These are phyloP conservation scores for Cydonia oblonga DNA, from an alignment of 331 rosid species.

Conservation along the genomic window DNA sequence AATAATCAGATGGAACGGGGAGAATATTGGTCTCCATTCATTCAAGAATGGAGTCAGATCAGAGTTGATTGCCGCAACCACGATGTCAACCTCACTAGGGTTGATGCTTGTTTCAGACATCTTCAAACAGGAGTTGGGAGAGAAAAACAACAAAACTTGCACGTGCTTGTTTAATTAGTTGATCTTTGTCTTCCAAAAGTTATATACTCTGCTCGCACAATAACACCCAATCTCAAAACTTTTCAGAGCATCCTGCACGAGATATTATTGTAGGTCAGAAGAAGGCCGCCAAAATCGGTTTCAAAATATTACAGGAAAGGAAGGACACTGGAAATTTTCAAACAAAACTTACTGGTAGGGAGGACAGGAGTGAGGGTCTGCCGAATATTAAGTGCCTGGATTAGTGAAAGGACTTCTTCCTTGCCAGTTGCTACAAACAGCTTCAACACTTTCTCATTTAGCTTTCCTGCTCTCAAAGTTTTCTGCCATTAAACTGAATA, in stretches of 20 bases:
- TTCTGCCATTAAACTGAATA: conserved; percentile 38
- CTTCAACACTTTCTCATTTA: conserved; percentile 77
- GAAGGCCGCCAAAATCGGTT: background rate
- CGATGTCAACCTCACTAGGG: conserved; percentile 75
- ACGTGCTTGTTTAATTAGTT: conserved; percentile 6
- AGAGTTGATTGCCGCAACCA: conserved; percentile 66
- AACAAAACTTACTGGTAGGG: conserved; percentile 79
- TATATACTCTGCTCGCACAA: conserved; percentile 5
- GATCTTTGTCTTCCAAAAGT: conserved; percentile 16
- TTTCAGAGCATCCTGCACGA: conserved; percentile 75
- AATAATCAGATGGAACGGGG: conserved; percentile 73
- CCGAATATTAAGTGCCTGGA: conserved; percentile 63
- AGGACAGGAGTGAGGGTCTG: conserved; percentile 65
- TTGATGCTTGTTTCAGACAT: conserved; percentile 53
- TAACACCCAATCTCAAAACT: conserved; percentile 28
- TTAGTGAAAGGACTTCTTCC: conserved; percentile 74
- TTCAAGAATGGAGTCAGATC: conserved; percentile 62
- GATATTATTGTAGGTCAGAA: conserved; percentile 21
- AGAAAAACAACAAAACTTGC: conserved; percentile 4
- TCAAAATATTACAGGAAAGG: background rate
- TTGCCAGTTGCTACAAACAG: conserved; percentile 71
- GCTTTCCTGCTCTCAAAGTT: conserved; percentile 78
- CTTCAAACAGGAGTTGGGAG: conserved; percentile 19
- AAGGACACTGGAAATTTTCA: conserved; percentile 2
- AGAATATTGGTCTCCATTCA: conserved; percentile 65